Base-by-base conservation (phyloP, 352 stramenopile species). In the Pythium diclinum region DNA sequence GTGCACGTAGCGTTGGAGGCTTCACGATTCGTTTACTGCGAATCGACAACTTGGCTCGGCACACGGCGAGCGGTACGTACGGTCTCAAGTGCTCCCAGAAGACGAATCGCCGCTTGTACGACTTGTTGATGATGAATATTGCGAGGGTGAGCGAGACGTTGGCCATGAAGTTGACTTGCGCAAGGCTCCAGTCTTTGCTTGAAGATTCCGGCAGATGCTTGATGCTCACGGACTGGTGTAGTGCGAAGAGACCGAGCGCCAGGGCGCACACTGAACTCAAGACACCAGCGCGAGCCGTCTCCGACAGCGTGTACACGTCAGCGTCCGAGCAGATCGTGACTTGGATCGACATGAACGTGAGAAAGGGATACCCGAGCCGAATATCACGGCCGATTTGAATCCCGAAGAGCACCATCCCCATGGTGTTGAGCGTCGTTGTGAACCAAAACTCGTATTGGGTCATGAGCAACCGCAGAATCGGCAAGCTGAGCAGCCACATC, bases 391-490 rank as follows among this genome's bases (percentile, higher is more conserved):
- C 61, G 23, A 67, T 34, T 40, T 60, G 51, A 21, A 63, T 63
- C 3, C 55, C 63, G 19, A 69, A 60, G 7, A 63, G 36, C 2
- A 64, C 16, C 63, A 69, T 56, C 7, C 55, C 63, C 9, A 64
- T 46, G 3, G 23, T 33, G 56, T 63, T 69, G 48, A 69, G 63
- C 9, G 46, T 36, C 13, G 48, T 64, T 16, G 55, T 63, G 47
- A 69, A 69, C 46, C 63, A 69, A 25, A 69, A 69, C 47, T 69
- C 63, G 63, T 69, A 69, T n/a, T 69, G 63, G 17, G 11, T 25
- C 16, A 64, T 59, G 16, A 69, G 63, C 19, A 69, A 28, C 0
- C 63, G 56, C 16, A 68, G 36, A 23, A 68, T 68, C 17, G 54
- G 61, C n/a, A 36, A 32, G 36, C 49, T 68, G 1, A 68, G 40